Conservation (phyloP, 2,329 filamentous ascomycete species). For the Xylariomycetidae sp. region DNA sequence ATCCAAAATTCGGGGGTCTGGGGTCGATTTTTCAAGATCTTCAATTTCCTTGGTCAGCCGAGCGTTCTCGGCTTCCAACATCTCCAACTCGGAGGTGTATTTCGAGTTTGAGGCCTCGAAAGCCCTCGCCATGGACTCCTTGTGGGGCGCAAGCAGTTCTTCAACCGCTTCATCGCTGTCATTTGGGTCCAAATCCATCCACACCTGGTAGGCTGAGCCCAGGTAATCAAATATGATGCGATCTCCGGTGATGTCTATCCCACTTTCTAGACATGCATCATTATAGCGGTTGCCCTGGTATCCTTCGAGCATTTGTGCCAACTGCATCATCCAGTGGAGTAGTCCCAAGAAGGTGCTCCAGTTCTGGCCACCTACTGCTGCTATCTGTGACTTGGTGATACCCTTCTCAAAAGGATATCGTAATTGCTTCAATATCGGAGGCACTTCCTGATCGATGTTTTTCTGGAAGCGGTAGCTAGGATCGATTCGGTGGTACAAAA, state of each 20-base stretch:
- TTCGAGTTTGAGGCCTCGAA: constrained; percentile 83
- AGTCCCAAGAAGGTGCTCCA: constrained; percentile 93
- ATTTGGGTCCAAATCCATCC: constrained; percentile 89
- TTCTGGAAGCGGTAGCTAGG: constrained; percentile 91
- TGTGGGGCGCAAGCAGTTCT: constrained; percentile 73
- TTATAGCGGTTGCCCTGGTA: constrained; percentile 78
- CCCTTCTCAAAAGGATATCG: constrained; percentile 92
- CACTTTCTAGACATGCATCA: constrained; percentile 81
- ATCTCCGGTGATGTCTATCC: constrained; percentile 82
- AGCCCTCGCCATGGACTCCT: constrained; percentile 79
- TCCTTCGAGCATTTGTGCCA: constrained; percentile 87
- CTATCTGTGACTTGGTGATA: constrained; percentile 94
- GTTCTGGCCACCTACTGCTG: constrained; percentile 92
- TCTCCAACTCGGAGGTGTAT: constrained; percentile 77
- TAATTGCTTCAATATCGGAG: constrained; percentile 85
- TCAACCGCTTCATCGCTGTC: constrained; percentile 81
- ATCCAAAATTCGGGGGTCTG: constrained; percentile 78
- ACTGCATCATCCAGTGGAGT: constrained; percentile 98
- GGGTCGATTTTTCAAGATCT: constrained; percentile 80
- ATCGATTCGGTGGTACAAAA: constrained; percentile 94
- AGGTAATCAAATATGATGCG: constrained; percentile 93
- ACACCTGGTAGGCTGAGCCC: constrained; percentile 84
- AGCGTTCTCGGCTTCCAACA: constrained; percentile 82
- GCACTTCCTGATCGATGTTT: constrained; percentile 91
- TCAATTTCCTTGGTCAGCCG: constrained; percentile 80